phyloP scores from a whole-genome alignment of 1,284 basidiomycete genomes.

The Ganoderma multipileum region DNA sequence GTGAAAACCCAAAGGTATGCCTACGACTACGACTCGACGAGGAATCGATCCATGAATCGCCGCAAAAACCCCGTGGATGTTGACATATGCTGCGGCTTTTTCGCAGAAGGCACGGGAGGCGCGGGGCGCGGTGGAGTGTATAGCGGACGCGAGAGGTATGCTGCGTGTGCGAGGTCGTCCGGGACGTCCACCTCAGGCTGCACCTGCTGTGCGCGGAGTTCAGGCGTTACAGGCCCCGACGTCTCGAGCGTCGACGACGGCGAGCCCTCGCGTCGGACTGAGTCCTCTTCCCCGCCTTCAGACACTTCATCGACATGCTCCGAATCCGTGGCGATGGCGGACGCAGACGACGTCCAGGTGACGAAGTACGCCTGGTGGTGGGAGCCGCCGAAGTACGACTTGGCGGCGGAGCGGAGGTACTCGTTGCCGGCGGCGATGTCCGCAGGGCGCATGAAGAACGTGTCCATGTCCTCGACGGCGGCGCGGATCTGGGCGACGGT shows the following conservation, averaged over 20 bases:
- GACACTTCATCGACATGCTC: background rate
- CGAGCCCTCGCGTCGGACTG: background rate
- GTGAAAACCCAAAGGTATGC: background rate
- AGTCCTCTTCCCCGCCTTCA: background rate
- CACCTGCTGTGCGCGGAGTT: slow-evolving; percentile 22
- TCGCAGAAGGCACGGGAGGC: slow-evolving; percentile 3
- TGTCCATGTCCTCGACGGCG: slow-evolving; percentile 27
- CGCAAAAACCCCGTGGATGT: slow-evolving; percentile 27
- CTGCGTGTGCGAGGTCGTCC: slow-evolving; percentile 9
- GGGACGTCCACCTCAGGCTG: slow-evolving; percentile 12
- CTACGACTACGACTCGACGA: slow-evolving; percentile 20
- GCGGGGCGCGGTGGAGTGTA: background rate
- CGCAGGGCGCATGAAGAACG: slow-evolving; percentile 37
- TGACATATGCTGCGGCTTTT: slow-evolving; percentile 10
- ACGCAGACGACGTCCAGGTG: background rate
- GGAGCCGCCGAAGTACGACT: slow-evolving; percentile 27
- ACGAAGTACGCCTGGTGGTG: slow-evolving; percentile 17
- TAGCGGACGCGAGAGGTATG: background rate
- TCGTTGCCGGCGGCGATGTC: slow-evolving; percentile 25
- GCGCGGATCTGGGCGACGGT: slow-evolving; percentile 65
- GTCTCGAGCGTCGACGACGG: slow-evolving; percentile 22
- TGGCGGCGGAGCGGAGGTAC: slow-evolving; percentile 31
- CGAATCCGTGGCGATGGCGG: background rate
- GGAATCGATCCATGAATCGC: slow-evolving; percentile 33
- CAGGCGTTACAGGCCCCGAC: slow-evolving; percentile 18